phyloP scores from a whole-genome alignment of 345 rosid species.

The Populus ilicifolia region DNA sequence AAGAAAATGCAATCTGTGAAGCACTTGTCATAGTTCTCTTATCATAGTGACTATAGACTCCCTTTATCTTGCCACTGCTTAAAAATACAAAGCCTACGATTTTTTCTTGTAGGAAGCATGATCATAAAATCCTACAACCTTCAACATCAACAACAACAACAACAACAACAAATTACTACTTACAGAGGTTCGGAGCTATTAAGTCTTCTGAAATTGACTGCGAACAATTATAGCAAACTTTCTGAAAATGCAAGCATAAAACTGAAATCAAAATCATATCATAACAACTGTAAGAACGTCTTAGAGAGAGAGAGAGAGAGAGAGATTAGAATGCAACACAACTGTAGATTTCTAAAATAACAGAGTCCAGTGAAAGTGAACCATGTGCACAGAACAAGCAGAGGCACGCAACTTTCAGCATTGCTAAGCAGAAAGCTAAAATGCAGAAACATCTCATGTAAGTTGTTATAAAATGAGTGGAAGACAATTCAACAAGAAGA shows the following conservation, averaged over 20 bases:
- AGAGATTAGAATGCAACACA: background rate
- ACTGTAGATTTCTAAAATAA: background rate
- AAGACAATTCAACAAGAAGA: too few species aligned
- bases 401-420: background rate
- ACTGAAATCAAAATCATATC: constrained; percentile 14
- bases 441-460: background rate
- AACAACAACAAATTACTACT: constrained; percentile 24
- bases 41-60: background rate
- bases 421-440: background rate
- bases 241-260: constrained; percentile 45
- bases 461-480: too few species aligned
- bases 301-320: background rate
- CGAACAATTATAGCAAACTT: constrained; percentile 71
- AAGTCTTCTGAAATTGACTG: constrained; percentile 61
- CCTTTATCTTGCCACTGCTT: background rate
- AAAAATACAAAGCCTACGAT: background rate
- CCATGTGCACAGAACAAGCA: background rate
- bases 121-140: background rate
- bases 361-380: background rate
- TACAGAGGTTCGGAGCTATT: constrained; percentile 73
- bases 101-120: too few species aligned
- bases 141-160: background rate
- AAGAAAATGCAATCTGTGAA: background rate
- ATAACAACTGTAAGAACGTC: background rate
- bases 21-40: background rate